These are phyloP conservation scores for Eremochloa ophiuroides DNA, from an alignment of 176 grass and related monocot species.

Conservation along the genomic window DNA sequence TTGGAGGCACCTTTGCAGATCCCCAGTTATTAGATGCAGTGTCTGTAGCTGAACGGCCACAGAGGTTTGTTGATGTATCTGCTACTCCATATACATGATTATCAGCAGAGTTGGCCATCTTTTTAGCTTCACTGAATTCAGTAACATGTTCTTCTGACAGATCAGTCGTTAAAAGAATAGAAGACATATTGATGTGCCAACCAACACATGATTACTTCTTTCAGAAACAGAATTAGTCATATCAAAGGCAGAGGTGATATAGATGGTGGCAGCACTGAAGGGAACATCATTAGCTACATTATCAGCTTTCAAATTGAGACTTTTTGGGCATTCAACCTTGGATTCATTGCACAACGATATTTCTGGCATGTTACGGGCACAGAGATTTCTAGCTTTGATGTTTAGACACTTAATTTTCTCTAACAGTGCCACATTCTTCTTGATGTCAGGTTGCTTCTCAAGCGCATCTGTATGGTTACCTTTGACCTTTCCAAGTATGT, in stretches of 20 bases:
- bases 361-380: conserved; percentile 21
- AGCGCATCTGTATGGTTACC: conserved; percentile 8
- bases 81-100: conserved; percentile 24
- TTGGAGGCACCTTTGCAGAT: conserved; percentile 6
- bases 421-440: conserved; percentile 53
- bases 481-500: conserved; percentile 33
- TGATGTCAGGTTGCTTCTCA: conserved; percentile 45
- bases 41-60: not conserved
- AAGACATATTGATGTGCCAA: conserved; percentile 9
- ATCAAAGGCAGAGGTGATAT: conserved; percentile 21
- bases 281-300: not conserved
- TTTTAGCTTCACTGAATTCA: conserved; percentile 11
- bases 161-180: conserved; percentile 6
- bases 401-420: conserved; percentile 82
- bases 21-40: conserved; percentile 8
- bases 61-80: not conserved
- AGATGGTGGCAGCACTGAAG: conserved; percentile 8
- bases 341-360: conserved; percentile 33
- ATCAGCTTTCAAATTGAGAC: not conserved
- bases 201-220: not conserved
- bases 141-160: conserved; percentile 27
- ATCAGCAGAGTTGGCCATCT: conserved; percentile 12
- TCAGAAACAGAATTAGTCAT: conserved; percentile 14
- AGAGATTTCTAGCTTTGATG: conserved; percentile 58
- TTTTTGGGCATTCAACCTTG: conserved; percentile 18